Conservation (phyloP, 2,329 filamentous ascomycete genomes). For the Fusarium dimerum region DNA sequence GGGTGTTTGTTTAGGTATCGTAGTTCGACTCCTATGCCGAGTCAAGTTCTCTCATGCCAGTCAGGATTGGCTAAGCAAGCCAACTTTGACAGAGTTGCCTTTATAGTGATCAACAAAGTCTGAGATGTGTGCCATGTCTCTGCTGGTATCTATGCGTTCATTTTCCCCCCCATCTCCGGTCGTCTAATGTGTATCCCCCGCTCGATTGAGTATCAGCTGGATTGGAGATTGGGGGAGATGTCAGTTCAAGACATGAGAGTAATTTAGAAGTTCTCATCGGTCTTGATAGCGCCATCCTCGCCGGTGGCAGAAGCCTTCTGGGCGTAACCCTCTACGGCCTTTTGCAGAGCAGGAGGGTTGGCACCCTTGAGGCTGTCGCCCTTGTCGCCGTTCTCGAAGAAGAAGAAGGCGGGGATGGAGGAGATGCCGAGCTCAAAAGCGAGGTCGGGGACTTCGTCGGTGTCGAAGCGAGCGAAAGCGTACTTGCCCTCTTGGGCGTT, state of each 20-base stretch:
- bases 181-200: background rate
- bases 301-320: conserved; percentile 25
- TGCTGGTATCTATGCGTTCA: background rate
- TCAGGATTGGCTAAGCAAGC: background rate
- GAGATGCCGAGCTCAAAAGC: conserved; percentile 51
- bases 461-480: conserved; percentile 61
- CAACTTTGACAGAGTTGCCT: background rate
- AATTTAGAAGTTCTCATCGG: conserved; percentile 20
- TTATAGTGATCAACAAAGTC: background rate
- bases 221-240: background rate
- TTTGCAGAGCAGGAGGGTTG: conserved; percentile 36
- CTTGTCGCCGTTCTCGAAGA: conserved; percentile 57
- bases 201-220: background rate
- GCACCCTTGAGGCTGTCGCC: conserved; percentile 46
- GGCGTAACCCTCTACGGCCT: conserved; percentile 25
- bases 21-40: background rate
- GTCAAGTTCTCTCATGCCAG: background rate
- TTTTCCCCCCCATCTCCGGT: background rate
- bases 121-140: background rate
- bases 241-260: background rate
- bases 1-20: background rate
- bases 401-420: conserved; percentile 61
- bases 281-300: conserved; percentile 14
- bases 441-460: conserved; percentile 54
- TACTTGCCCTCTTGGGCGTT: conserved; percentile 42